Percentiles rank a stretch among this genome's conserved stretches.
These are phyloP conservation scores for Angophora floribunda DNA, from an alignment of 345 rosid species.

Conservation along the genomic window DNA sequence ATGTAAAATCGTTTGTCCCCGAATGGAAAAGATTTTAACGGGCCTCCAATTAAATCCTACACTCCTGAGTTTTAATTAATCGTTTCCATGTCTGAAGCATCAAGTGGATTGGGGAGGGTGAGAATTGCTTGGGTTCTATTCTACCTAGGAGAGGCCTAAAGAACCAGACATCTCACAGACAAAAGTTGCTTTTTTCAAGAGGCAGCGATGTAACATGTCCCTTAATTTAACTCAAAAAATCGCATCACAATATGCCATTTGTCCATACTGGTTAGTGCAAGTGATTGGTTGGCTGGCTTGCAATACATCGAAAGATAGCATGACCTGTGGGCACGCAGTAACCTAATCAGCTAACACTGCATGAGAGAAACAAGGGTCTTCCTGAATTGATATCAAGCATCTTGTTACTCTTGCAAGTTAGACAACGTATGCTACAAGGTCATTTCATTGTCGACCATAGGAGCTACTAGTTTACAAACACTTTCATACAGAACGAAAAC, in stretches of 20 bases:
- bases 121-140: neutral
- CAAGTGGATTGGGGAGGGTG: neutral
- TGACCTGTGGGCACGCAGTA: neutral
- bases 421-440: neutral
- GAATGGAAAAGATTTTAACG: too few species aligned
- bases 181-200: neutral
- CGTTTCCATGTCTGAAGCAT: neutral
- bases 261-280: neutral
- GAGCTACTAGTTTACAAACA: neutral
- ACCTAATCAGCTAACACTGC: neutral
- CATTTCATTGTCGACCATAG: neutral
- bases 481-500: neutral
- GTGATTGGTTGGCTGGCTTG: neutral
- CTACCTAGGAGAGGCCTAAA: neutral
- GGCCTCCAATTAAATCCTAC: neutral
- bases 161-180: neutral
- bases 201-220: neutral
- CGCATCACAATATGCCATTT: neutral
- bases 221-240: neutral
- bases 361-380: neutral
- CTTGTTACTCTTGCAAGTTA: neutral
- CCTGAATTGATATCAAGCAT: neutral
- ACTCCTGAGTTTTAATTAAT: neutral
- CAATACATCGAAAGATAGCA: neutral
- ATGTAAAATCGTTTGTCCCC: too few species aligned